Conservation (phyloP, 2,329 filamentous ascomycete genomes). For the Albophoma yamanashiensis region DNA sequence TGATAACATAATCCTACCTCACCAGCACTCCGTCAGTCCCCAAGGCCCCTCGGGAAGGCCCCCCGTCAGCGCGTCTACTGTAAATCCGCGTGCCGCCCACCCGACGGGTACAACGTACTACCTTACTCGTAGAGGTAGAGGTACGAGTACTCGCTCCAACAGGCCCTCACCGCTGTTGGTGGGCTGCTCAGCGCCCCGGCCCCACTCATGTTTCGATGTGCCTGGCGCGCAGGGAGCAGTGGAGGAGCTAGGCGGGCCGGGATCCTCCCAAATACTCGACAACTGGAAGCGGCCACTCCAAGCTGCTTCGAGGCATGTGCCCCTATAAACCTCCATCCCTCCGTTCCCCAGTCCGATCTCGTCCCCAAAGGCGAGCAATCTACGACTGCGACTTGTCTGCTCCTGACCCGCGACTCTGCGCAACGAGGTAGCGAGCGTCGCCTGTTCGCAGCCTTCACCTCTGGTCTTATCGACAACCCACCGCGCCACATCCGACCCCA, state of each 20-base stretch:
- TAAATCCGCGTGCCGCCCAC: background rate
- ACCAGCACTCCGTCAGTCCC: too few relatives aligned
- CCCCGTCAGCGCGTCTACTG: background rate
- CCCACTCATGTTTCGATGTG: slow-evolving; percentile 2
- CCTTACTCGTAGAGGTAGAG: too few relatives aligned
- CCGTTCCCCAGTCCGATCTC: background rate
- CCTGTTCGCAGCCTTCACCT: background rate
- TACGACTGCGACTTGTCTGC: background rate
- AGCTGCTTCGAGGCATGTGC: background rate
- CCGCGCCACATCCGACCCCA: background rate
- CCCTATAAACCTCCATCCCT: background rate
- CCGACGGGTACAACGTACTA: too few relatives aligned
- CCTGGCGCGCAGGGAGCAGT: background rate
- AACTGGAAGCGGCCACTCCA: background rate
- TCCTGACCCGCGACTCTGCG: background rate
- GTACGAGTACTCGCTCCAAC: too few relatives aligned
- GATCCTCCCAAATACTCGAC: background rate
- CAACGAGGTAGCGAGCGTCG: background rate
- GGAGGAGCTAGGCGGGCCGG: background rate
- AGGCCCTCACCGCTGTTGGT: background rate
- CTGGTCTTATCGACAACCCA: background rate
- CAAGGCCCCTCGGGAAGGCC: too few relatives aligned
- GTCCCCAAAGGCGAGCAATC: background rate
- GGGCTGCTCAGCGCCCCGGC: background rate
- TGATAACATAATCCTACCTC: too few relatives aligned